These are phyloP conservation scores for Candida easanensis DNA, from an alignment of 805 yeast genomes.

Conservation along the genomic window DNA sequence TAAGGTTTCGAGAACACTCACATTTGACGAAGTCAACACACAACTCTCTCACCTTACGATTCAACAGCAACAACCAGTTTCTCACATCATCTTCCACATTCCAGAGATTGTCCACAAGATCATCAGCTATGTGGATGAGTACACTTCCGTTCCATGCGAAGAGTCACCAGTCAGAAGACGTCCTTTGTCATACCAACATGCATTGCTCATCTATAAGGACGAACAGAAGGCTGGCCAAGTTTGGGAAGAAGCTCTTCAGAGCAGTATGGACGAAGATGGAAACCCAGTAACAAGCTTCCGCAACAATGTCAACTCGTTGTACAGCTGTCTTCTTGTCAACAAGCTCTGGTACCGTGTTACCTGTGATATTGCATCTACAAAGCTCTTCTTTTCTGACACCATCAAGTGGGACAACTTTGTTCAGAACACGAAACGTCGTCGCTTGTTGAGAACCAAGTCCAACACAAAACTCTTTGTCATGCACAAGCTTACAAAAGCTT, in stretches of 20 bases:
- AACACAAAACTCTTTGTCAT: constrained; percentile 52
- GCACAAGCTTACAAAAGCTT: constrained; percentile 58
- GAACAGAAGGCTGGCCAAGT: constrained; percentile 43
- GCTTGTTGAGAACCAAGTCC: constrained; percentile 22
- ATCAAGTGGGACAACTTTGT: constrained; percentile 42
- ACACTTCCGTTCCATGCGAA: constrained; percentile 59
- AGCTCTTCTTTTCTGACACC: constrained; percentile 52
- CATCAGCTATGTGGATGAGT: constrained; percentile 56
- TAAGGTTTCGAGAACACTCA: constrained; percentile 4
- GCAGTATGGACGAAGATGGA: constrained; percentile 15
- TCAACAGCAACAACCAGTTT: neutral
- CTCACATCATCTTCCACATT: constrained; percentile 51
- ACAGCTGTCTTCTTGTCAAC: constrained; percentile 67
- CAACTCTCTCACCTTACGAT: constrained; percentile 14
- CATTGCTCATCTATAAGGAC: constrained; percentile 61
- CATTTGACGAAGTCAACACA: constrained; percentile 9
- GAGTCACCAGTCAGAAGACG: constrained; percentile 56
- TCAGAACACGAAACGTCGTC: constrained; percentile 6
- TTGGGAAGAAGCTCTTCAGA: constrained; percentile 35
- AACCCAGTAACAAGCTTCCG: constrained; percentile 19
- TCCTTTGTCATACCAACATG: constrained; percentile 68
- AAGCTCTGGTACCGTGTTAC: constrained; percentile 61
- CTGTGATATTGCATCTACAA: constrained; percentile 49
- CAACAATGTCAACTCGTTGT: constrained; percentile 34
- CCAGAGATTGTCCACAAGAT: constrained; percentile 75